Conservation (phyloP, 306 rosid species). For the Rosa multiflora region DNA sequence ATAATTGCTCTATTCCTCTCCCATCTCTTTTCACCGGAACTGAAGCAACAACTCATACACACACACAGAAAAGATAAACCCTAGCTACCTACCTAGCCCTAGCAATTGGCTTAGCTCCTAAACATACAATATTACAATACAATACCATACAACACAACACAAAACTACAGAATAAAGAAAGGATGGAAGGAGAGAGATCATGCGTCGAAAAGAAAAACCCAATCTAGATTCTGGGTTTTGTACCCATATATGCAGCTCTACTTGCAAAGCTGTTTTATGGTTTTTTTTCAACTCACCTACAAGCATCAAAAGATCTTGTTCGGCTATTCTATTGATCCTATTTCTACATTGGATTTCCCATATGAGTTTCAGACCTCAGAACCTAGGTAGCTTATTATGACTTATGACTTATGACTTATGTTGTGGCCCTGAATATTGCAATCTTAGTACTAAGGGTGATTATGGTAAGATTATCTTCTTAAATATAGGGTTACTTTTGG, state of each 20-base stretch:
- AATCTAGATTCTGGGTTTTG: constrained; percentile 7
- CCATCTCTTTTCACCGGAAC: constrained; percentile 6
- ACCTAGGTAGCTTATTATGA: background rate
- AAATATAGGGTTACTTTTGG: background rate
- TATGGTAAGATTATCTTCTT: background rate
- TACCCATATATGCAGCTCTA: constrained; percentile 27
- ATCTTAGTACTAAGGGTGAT: background rate
- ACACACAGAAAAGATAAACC: constrained; percentile 13
- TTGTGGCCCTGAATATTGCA: background rate
- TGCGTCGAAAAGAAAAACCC: constrained; percentile 20
- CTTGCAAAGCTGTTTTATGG: constrained; percentile 30
- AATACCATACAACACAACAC: background rate
- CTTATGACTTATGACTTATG: background rate
- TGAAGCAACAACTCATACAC: constrained; percentile 25
- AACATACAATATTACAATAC: background rate
- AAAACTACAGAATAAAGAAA: background rate
- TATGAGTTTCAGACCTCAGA: constrained; percentile 1
- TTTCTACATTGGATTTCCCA: constrained; percentile 20
- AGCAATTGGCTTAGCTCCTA: background rate
- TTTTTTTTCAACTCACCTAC: constrained; percentile 1
- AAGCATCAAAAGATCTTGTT: constrained; percentile 16
- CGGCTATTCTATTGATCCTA: constrained; percentile 20
- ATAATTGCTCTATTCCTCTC: constrained; percentile 29
- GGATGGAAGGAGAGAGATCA: constrained; percentile 9
- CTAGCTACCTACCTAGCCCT: background rate